Evolutionary conservation across 2,329 filamentous ascomycete species (phyloP), one percentile per base, ranked within the genome.

Genomic region (Teratosphaeriaceae sp.): DNA sequence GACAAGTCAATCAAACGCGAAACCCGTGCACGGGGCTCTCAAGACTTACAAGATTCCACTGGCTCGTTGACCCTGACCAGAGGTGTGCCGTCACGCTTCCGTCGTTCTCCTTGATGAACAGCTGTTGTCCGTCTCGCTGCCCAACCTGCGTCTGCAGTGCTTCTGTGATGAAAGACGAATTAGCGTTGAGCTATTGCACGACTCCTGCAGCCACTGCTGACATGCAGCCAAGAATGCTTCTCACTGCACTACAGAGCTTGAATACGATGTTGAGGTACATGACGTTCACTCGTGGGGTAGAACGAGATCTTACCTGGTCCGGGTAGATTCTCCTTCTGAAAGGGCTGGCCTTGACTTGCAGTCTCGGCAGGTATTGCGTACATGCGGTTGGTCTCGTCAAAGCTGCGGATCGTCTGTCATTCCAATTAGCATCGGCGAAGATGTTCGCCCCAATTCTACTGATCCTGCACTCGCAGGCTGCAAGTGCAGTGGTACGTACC

Each of bases 51-150:
- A 62, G 44, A 40, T 62, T 58, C 60, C 60, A 62, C 39, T 60
- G 59, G 22, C 53, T 51, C 12, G 55, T 58, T 11, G 60, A 59
- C 13, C 47, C 67, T 11, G 89, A 94, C 90, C 90, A 97, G 48
- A 86, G 82, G 60, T 97, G 87, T 7, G 89, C 88, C 3, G 85
- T 88, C 22, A 96, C 75, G 40, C 79, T 86, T 35, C 88, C 88
- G 57, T 94, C 82, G 6, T 77, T 70, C 62, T 95, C 85, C 46
- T 78, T 79, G 56, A 96, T 90, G 80, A 94, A 94, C 57, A 94
- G 84, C 4, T 95, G 85, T 60, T 98, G 90, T 0, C 92, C 92
- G 51, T 98, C 92, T 65, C 95, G 95, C n/a, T 86, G 92, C 3
- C 92, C 92, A 0, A 81, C 79, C 54, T 88, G 89, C 43, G 78